Conservation (phyloP, 805 yeast species). For the Suhomyces faveliae region DNA sequence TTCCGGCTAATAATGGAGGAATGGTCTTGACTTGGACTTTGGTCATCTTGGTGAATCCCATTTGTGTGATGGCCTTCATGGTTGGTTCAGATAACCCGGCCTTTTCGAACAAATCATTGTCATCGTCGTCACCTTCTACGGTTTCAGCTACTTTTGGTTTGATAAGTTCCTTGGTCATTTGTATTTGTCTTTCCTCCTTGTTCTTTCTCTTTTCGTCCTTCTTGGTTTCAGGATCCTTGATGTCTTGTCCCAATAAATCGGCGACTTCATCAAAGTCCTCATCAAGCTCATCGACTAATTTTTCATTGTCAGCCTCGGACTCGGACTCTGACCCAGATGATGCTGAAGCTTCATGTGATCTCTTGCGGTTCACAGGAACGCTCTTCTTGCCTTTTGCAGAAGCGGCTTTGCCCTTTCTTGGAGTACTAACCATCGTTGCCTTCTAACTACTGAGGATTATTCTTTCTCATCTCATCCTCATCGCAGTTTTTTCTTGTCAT, state of each 20-base stretch:
- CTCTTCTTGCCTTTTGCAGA: slow-evolving; percentile 12
- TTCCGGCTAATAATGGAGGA: slow-evolving; percentile 93
- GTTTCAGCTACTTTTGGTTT: slow-evolving; percentile 29
- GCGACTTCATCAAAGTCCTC: slow-evolving; percentile 59
- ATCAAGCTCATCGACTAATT: slow-evolving; percentile 53
- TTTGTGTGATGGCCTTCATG: slow-evolving; percentile 69
- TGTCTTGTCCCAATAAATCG: slow-evolving; percentile 45
- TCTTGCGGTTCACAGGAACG: slow-evolving; percentile 23
- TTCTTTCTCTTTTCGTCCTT: slow-evolving; percentile 20
- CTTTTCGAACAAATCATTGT: slow-evolving; percentile 35
- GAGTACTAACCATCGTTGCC: slow-evolving; percentile 10
- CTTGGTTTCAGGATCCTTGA: slow-evolving; percentile 41
- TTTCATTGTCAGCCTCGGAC: slow-evolving; percentile 38
- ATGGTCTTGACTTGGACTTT: slow-evolving; percentile 93
- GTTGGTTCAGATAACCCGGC: slow-evolving; percentile 78
- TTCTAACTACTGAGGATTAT: slow-evolving; percentile 3
- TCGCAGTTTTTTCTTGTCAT: neutral
- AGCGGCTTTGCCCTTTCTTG: slow-evolving; percentile 10
- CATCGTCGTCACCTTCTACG: slow-evolving; percentile 25
- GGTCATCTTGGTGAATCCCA: slow-evolving; percentile 94
- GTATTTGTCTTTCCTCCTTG: slow-evolving; percentile 17
- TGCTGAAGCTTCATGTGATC: slow-evolving; percentile 5
- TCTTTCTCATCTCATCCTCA: slow-evolving; percentile 16
- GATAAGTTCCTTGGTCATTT: slow-evolving; percentile 23
- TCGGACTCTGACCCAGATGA: slow-evolving; percentile 26